Conservation (phyloP, 2,329 filamentous ascomycete genomes). For the Alternaria sp. region DNA sequence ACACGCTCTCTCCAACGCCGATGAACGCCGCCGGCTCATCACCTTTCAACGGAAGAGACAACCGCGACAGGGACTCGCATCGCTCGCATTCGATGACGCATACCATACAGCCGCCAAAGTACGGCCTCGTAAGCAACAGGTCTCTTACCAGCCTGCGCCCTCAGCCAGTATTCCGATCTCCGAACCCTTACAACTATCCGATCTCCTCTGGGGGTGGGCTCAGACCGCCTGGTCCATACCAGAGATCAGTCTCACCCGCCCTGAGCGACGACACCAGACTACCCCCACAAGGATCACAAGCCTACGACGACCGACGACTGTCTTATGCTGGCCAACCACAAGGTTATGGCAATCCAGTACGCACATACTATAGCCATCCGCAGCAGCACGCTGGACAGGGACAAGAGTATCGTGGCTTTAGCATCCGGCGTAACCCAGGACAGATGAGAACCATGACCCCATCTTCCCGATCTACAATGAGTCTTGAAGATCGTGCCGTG, state of each 20-base stretch:
- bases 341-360: not conserved
- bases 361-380: not conserved
- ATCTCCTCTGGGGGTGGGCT: constrained; percentile 22
- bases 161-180: constrained; percentile 47
- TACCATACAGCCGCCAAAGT: constrained; percentile 41
- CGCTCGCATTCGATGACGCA: constrained; percentile 55
- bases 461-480: constrained; percentile 28
- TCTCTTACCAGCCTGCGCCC: constrained; percentile 58
- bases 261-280: constrained; percentile 52
- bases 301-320: constrained; percentile 22
- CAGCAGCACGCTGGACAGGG: constrained; percentile 9
- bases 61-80: constrained; percentile 46
- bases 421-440: constrained; percentile 19
- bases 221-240: constrained; percentile 53
- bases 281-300: constrained; percentile 30
- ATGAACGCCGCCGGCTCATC: constrained; percentile 45
- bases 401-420: constrained; percentile 6
- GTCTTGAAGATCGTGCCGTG: constrained; percentile 30
- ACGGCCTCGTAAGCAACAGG: constrained; percentile 53
- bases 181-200: constrained; percentile 55
- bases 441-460: constrained; percentile 38
- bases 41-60: constrained; percentile 33
- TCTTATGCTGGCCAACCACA: constrained; percentile 13
- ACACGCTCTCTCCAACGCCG: constrained; percentile 48
- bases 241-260: constrained; percentile 56